Base-by-base conservation (phyloP, 2,329 filamentous ascomycete species). In the Colletotrichum karsti region DNA sequence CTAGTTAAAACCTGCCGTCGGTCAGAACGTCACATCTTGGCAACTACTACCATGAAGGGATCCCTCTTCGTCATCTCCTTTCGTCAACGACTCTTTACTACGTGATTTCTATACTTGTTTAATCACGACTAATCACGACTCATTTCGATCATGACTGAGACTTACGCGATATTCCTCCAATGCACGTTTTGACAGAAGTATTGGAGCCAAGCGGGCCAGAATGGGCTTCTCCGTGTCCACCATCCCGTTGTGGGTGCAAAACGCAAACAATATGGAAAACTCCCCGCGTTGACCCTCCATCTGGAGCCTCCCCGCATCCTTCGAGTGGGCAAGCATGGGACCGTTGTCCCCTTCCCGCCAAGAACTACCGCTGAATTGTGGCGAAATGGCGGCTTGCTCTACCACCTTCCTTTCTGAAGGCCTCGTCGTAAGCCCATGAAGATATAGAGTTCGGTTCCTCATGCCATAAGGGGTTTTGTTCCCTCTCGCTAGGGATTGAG, bases 11-110 rank as follows among this genome's bases (percentile, higher is more conserved):
- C 39, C 22, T 63, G 51, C 51, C 60, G 51, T 35, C n/a, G 18
- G 15, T 35, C 10, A 37, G 30, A 51, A 37, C 57, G 28, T 51
- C 37, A 63, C 50, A 57, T 63, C 60, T 63, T 63, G 60, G 60
- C 60, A 48, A 48, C 6, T n/a, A 15, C 15, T n/a, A 37, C 30
- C 5, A 57, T 18, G 3, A 57, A n/a, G 41, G 20, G 20, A 12
- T 41, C 26, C 8, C 30, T 26, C 28, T 20, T 20, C 28, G 33
- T 46, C 42, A 46, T n/a, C n/a, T n/a, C n/a, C n/a, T n/a, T n/a
- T n/a, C n/a, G 42, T 50, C 46, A 28, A 15, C 26, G 46, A 15
- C 15, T n/a, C 22, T 24, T 28, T 7, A 12, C 15, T n/a, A 50
- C 24, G 26, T 50, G 22, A 28, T 13, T 15, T 8, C 7, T 12